Percentiles rank a stretch among this genome's conserved stretches.
phyloP scores from a whole-genome alignment of 2,329 filamentous ascomycete species.

The Ilyonectria robusta region DNA sequence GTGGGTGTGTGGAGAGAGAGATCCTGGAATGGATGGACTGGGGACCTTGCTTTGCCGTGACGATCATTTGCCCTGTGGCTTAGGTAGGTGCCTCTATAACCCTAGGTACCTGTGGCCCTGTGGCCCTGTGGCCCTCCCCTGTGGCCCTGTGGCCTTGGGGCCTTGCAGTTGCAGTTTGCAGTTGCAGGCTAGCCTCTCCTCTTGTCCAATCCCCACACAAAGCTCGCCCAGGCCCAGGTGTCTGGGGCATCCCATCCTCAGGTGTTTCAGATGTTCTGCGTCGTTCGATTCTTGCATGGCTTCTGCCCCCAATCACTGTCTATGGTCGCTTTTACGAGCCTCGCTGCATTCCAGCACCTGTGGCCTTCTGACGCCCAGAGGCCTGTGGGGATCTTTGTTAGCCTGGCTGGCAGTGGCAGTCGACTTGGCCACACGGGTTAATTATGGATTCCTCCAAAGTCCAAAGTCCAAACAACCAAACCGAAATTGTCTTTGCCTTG shows the following conservation, averaged over 20 bases:
- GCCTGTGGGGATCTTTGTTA: slow-evolving; percentile 4
- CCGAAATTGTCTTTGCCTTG: slow-evolving; percentile 5
- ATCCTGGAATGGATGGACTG: slow-evolving; percentile 23
- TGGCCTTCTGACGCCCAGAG: background rate
- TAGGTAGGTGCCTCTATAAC: too few relatives aligned
- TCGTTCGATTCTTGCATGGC: slow-evolving; percentile 50
- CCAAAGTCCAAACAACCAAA: slow-evolving; percentile 3
- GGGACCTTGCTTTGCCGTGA: slow-evolving; percentile 46
- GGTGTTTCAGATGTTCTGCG: slow-evolving; percentile 45
- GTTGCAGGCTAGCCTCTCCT: background rate
- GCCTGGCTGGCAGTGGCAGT: background rate
- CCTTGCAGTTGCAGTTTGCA: background rate
- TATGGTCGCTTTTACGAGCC: slow-evolving; percentile 11
- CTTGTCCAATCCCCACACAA: slow-evolving; percentile 15
- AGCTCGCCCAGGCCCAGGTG: slow-evolving; percentile 6
- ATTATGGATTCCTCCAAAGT: slow-evolving; percentile 12
- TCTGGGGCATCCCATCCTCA: slow-evolving; percentile 49
- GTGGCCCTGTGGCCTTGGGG: slow-evolving; percentile 6
- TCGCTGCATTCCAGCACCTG: slow-evolving; percentile 5
- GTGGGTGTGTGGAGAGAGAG: background rate
- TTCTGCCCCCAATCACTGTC: slow-evolving; percentile 25
- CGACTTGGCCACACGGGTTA: slow-evolving; percentile 6
- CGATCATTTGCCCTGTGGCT: slow-evolving; percentile 44
- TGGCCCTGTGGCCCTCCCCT: background rate
- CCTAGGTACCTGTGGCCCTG: background rate